Percentiles rank a stretch among this genome's conserved stretches.
These are phyloP conservation scores for Amanita inopinata DNA, from an alignment of 768 basidiomycete species.

Conservation along the genomic window DNA sequence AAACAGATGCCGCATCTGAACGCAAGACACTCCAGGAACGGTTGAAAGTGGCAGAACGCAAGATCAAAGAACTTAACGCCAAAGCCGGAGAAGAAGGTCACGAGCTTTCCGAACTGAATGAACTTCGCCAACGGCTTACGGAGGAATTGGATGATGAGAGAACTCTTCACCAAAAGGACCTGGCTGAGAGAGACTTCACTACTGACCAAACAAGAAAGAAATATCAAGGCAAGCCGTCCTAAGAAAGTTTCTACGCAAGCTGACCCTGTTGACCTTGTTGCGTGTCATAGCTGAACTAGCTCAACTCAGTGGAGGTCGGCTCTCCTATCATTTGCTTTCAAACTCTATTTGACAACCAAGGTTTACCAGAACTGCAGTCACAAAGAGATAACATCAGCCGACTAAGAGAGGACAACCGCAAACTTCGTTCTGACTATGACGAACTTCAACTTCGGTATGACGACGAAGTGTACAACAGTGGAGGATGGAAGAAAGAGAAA, in stretches of 20 bases:
- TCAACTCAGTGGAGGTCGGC: conserved; percentile 69
- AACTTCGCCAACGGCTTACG: conserved; percentile 56
- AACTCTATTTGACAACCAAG: conserved; percentile 4
- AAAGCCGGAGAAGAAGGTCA: conserved; percentile 61
- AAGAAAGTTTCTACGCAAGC: background rate
- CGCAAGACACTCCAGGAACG: conserved; percentile 41
- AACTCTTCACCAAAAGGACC: conserved; percentile 69
- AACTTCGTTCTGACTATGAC: conserved; percentile 66
- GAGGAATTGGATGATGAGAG: conserved; percentile 75
- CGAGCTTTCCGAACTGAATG: conserved; percentile 53
- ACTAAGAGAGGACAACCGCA: conserved; percentile 72
- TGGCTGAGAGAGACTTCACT: conserved; percentile 70
- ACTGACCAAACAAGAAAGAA: conserved; percentile 78
- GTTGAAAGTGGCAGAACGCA: conserved; percentile 37
- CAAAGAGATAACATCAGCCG: conserved; percentile 70
- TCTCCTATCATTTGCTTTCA: conserved; percentile 1
- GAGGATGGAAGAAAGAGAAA: conserved; percentile 82
- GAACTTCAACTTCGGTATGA: conserved; percentile 67
- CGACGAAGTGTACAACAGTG: conserved; percentile 68
- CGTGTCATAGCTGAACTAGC: conserved; percentile 54
- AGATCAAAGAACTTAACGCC: conserved; percentile 46
- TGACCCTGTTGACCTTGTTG: conserved; percentile 1
- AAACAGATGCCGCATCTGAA: conserved; percentile 40
- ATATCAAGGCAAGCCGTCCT: conserved; percentile 55
- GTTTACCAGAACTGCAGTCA: conserved; percentile 54